These are phyloP conservation scores for Aspergillus felis DNA, from an alignment of 2,329 filamentous ascomycete species.

Conservation along the genomic window DNA sequence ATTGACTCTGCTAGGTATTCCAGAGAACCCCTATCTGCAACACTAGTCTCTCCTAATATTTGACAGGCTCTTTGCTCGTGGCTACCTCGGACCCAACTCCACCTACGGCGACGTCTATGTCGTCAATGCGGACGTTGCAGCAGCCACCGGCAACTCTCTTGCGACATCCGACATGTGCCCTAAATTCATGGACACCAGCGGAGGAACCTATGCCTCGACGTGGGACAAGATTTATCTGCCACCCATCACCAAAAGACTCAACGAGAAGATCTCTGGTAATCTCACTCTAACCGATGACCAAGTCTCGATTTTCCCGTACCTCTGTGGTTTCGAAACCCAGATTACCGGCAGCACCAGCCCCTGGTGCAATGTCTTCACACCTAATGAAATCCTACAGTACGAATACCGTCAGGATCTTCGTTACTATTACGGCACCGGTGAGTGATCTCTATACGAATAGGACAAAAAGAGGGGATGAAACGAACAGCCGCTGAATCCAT, in stretches of 20 bases:
- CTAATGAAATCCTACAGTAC: slow-evolving; percentile 60
- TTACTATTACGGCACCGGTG: slow-evolving; percentile 64
- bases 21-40: slow-evolving; percentile 18
- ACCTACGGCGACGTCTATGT: slow-evolving; percentile 55
- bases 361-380: slow-evolving; percentile 60
- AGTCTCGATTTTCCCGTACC: slow-evolving; percentile 58
- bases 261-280: slow-evolving; percentile 49
- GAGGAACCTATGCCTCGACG: slow-evolving; percentile 20
- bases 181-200: slow-evolving; percentile 51
- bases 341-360: slow-evolving; percentile 60
- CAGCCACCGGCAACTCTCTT: slow-evolving; percentile 59
- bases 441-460: neutral
- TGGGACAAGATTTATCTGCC: slow-evolving; percentile 8
- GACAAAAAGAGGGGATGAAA: slow-evolving; percentile 40
- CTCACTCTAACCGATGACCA: slow-evolving; percentile 54
- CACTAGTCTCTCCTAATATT: slow-evolving; percentile 54
- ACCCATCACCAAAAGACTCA: slow-evolving; percentile 44
- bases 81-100: slow-evolving; percentile 57
- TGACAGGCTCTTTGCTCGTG: slow-evolving; percentile 54
- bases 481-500: slow-evolving; percentile 43
- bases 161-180: slow-evolving; percentile 62
- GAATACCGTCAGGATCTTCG: slow-evolving; percentile 66
- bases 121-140: slow-evolving; percentile 54
- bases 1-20: slow-evolving; percentile 21
- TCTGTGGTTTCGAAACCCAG: slow-evolving; percentile 69